Conservation (phyloP, 2,329 filamentous ascomycete genomes). For the Beauveria sp. region DNA sequence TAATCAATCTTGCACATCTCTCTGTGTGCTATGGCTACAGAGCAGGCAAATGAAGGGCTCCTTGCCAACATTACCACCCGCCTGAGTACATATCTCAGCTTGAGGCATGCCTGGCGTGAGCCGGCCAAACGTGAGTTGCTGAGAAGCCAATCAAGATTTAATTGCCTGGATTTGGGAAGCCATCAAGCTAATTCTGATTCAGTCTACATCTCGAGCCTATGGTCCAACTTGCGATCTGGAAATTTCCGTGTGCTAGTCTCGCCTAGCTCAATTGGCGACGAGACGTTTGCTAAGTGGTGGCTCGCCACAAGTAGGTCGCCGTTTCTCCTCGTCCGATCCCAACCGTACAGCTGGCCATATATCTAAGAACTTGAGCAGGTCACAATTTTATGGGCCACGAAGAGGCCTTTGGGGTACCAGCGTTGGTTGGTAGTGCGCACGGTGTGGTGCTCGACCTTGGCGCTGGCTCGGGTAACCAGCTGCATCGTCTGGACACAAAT, state of each 20-base stretch:
- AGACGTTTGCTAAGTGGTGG: slow-evolving; percentile 2
- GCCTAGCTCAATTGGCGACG: background rate
- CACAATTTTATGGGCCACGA: background rate
- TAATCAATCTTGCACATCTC: background rate
- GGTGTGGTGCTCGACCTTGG: slow-evolving; percentile 33
- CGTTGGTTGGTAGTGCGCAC: background rate
- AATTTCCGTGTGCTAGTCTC: background rate
- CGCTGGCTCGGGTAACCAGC: slow-evolving; percentile 35
- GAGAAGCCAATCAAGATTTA: no score
- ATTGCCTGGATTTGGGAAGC: no score
- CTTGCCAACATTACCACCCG: background rate
- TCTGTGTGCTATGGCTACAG: background rate
- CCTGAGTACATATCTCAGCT: background rate
- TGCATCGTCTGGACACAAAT: slow-evolving; percentile 27
- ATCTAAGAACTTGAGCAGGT: background rate
- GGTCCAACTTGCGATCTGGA: background rate
- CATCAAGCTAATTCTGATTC: no score
- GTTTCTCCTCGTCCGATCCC: background rate
- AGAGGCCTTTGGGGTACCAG: background rate
- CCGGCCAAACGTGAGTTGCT: background rate
- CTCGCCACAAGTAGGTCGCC: background rate
- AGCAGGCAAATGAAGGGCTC: background rate
- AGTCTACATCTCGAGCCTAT: background rate
- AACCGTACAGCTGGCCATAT: background rate
- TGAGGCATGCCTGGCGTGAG: background rate